Evolutionary conservation across 805 yeast species (phyloP).

Genomic region (Candida sonorensis): DNA sequence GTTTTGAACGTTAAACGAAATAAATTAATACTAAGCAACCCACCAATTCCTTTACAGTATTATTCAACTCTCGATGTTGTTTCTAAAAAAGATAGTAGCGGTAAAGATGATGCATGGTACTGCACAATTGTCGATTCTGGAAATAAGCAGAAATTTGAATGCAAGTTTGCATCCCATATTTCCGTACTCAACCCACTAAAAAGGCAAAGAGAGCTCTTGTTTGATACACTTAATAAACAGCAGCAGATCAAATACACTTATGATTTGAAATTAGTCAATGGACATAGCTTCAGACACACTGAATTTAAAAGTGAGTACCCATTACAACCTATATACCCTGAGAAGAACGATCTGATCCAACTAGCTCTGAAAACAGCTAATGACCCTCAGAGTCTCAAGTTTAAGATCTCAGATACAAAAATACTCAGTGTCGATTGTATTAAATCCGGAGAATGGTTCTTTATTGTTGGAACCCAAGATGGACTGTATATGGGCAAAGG

Average conservation of each 20-base stretch:
- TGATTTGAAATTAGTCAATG: slow-evolving; percentile 16
- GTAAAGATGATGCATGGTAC: slow-evolving; percentile 11
- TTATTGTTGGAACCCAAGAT: slow-evolving; percentile 51
- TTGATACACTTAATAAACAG: no score
- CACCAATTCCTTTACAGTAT: slow-evolving; percentile 26
- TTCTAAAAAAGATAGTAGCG: no score
- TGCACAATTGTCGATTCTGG: slow-evolving; percentile 20
- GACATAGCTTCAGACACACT: no score
- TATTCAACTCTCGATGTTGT: slow-evolving; percentile 9
- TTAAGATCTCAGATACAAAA: no score
- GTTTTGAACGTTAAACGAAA: no score
- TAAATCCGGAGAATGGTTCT: slow-evolving; percentile 36
- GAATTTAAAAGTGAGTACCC: not conserved
- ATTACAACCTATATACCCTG: slow-evolving; percentile 1
- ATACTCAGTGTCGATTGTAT: slow-evolving; percentile 29
- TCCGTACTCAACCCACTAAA: no score
- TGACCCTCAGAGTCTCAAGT: no score
- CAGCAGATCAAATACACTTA: slow-evolving; percentile 12
- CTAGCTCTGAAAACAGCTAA: no score
- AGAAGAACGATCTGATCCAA: slow-evolving; percentile 5
- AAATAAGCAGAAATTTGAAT: slow-evolving; percentile 12
- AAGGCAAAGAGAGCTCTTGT: no score
- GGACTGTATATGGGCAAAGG: slow-evolving; percentile 56
- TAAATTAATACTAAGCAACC: slow-evolving; percentile 15
- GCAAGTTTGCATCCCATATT: no score